Evolutionary conservation across 768 basidiomycete species (phyloP).

Genomic region (Suillus subluteus): DNA sequence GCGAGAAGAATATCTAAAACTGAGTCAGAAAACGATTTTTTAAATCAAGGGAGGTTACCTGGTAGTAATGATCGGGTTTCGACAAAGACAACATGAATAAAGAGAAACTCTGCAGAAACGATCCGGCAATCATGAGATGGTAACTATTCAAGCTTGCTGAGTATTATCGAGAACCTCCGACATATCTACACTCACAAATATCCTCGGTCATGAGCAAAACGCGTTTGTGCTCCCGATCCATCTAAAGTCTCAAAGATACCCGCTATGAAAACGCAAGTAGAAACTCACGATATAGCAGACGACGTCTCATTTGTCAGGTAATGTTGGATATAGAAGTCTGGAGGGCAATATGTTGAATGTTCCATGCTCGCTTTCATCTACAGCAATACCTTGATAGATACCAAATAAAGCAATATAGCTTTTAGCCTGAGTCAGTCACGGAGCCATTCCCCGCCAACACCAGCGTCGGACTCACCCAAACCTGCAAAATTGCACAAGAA

Average conservation of each 20-base stretch:
- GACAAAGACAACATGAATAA: conserved; percentile 43
- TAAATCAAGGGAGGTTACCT: conserved; percentile 23
- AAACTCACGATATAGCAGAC: conserved; percentile 2
- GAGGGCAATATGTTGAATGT: background rate
- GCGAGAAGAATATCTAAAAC: conserved; percentile 44
- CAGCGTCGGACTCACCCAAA: background rate
- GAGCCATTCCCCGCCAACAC: background rate
- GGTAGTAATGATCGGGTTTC: conserved; percentile 38
- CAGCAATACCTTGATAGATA: background rate
- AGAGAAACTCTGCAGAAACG: conserved; percentile 30
- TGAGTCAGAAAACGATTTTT: background rate
- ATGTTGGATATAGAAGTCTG: background rate
- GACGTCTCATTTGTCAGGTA: background rate
- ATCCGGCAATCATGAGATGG: conserved; percentile 25
- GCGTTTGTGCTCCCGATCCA: background rate
- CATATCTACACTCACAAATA: background rate
- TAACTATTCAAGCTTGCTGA: conserved; percentile 5
- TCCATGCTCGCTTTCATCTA: background rate
- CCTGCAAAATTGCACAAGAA: background rate
- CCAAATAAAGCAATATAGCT: background rate
- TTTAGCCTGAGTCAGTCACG: background rate
- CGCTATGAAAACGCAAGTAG: background rate
- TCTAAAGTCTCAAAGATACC: background rate
- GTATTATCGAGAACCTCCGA: background rate
- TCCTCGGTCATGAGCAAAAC: background rate